A percentile compares a stretch with the other conserved stretches of the same genome.
These are phyloP conservation scores for Aspergillus ochraceus DNA, from an alignment of 2,329 filamentous ascomycete genomes.

Conservation along the genomic window DNA sequence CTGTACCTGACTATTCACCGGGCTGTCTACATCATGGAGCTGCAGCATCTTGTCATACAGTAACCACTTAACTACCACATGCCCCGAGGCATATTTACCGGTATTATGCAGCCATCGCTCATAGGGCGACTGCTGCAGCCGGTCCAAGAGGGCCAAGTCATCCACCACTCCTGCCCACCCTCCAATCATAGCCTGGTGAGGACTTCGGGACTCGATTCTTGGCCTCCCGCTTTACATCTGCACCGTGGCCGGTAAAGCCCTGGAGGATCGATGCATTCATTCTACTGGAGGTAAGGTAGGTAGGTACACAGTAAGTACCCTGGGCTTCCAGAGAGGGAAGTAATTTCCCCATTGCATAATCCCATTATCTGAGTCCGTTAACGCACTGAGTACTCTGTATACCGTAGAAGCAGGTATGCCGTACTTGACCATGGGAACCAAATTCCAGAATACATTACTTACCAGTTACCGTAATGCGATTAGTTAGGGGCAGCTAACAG, in stretches of 20 bases:
- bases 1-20: not conserved
- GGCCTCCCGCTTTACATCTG: not conserved
- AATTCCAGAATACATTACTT: not conserved
- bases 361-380: not conserved
- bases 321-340: not conserved
- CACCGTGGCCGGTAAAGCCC: not conserved
- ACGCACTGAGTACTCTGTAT: not conserved
- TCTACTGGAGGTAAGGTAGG: not conserved
- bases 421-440: not conserved
- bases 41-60: not conserved
- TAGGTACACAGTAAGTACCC: not conserved
- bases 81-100: not conserved
- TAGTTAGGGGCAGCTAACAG: not conserved
- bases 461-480: not conserved
- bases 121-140: not conserved
- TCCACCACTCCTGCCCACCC: slow-evolving; percentile 1
- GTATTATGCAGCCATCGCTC: slow-evolving; percentile 5
- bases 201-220: slow-evolving; percentile 4
- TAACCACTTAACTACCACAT: not conserved
- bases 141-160: slow-evolving; percentile 7
- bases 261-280: not conserved
- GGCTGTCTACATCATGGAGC: not conserved
- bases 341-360: not conserved
- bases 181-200: slow-evolving; percentile 1
- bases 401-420: not conserved